These are phyloP conservation scores for Heteromeles arbutifolia DNA, from an alignment of 306 rosid species.

Conservation along the genomic window DNA sequence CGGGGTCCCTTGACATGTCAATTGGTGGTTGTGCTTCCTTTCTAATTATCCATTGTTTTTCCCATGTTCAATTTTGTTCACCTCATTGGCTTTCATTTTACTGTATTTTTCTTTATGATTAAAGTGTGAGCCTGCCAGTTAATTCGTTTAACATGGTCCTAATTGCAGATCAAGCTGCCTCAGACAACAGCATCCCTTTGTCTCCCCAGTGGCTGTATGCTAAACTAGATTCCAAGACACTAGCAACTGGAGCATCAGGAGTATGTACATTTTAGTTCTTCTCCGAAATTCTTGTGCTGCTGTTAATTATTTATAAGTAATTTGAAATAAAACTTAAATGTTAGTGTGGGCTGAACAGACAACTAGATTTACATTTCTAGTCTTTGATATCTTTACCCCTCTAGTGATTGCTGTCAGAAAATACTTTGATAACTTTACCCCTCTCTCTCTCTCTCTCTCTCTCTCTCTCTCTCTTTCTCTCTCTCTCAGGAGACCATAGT, in stretches of 20 bases:
- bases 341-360: background rate
- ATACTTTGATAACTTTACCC: background rate
- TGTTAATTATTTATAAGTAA: no score
- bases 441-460: no score
- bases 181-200: conserved; percentile 56
- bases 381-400: background rate
- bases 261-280: conserved; percentile 24
- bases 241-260: conserved; percentile 32
- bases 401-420: background rate
- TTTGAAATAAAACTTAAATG: background rate
- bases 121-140: background rate
- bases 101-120: background rate
- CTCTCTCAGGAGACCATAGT: background rate
- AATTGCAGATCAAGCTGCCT: conserved; percentile 46
- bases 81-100: background rate
- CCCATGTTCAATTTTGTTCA: background rate
- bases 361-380: background rate
- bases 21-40: conserved; percentile 36
- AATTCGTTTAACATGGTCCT: background rate
- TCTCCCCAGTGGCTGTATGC: conserved; percentile 78
- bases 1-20: conserved; percentile 33
- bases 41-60: background rate
- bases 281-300: background rate
- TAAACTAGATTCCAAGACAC: conserved; percentile 47
- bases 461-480: no score